Base-by-base conservation (phyloP, 805 yeast genomes). In the Cephaloascus albidus region DNA sequence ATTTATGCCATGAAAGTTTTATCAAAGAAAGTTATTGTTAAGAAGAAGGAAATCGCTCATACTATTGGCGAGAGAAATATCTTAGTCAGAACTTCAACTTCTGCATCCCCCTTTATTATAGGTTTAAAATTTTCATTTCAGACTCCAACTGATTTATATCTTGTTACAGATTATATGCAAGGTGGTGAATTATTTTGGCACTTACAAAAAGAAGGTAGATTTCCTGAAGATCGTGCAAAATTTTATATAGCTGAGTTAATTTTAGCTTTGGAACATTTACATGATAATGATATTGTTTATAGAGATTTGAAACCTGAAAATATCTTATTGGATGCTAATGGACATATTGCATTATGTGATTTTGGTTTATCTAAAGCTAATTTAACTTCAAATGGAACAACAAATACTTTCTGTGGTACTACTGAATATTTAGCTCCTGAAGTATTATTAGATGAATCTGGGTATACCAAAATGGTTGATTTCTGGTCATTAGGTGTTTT, bases 151-250 rank as follows among this genome's bases (percentile, higher is more conserved):
- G 97, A 93, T 61, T 70, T 93, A 45, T 93, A 89, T 57, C 69
- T 93, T 43, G 96, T 93, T 20, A 90, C 97, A 2, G 98, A 93
- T 63, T 93, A 85, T 63, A 90, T 93, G 97, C 81, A 93, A 36
- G 98, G 98, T 34, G 98, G 98, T 43, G 98, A 93, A 64, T 70
- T 93, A 47, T 87, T 87, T 57, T 88, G 95, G 94, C 96, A 93
- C 64, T 70, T 93, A 58, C 98, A 93, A 64, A 87, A 88, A 56
- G 97, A 93, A 59, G 96, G 97, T 35, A 75, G 96, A 47, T 93
- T 93, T 56, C 60, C 81, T 39, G 98, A 93, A 67, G 90, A 83
- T 41, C 73, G 97, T 41, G 97, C 98, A 41, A 90, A 87, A 65
- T 93, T 93, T 57, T 93, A 93, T 60, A 93, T 93, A 60, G 97